Percentiles rank a stretch among this genome's conserved stretches.
Conservation (phyloP, 1,139 yeast species). For the Debaryomyces nepalensis region DNA sequence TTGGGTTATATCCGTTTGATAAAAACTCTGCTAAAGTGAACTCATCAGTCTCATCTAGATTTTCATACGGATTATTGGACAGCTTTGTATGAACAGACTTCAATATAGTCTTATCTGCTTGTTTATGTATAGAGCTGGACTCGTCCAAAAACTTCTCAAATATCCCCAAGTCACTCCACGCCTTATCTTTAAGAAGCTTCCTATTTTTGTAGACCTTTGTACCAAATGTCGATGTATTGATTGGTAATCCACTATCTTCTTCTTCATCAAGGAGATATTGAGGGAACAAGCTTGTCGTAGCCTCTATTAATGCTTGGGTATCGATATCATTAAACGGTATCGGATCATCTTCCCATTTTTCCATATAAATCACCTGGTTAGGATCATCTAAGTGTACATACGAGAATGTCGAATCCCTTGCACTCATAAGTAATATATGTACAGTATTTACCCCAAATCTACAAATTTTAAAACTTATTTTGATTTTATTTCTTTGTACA, state of each 20-base stretch:
- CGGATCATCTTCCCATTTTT: slow-evolving; percentile 47
- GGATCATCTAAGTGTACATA: slow-evolving; percentile 44
- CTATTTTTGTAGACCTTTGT: slow-evolving; percentile 45
- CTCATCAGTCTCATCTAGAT: slow-evolving; percentile 20
- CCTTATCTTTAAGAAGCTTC: slow-evolving; percentile 33
- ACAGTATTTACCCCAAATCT: neutral
- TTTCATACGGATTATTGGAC: slow-evolving; percentile 15
- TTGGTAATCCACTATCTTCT: slow-evolving; percentile 46
- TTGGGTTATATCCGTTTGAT: slow-evolving; percentile 38
- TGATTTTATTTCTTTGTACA: slow-evolving; percentile 3
- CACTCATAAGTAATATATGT: slow-evolving; percentile 3
- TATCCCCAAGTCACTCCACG: slow-evolving; percentile 43
- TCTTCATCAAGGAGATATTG: slow-evolving; percentile 45
- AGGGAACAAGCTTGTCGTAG: slow-evolving; percentile 42
- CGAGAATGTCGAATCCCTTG: slow-evolving; percentile 36
- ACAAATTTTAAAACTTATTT: neutral
- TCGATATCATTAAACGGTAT: slow-evolving; percentile 50
- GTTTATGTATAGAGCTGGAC: slow-evolving; percentile 22
- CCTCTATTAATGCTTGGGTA: slow-evolving; percentile 42
- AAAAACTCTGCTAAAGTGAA: slow-evolving; percentile 39
- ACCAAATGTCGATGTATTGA: slow-evolving; percentile 43
- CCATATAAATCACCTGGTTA: slow-evolving; percentile 48
- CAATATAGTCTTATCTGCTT: slow-evolving; percentile 38
- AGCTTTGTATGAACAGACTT: slow-evolving; percentile 31
- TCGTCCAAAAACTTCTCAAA: slow-evolving; percentile 36